phyloP scores from a whole-genome alignment of 441 rosid genomes.

The Syzygium syzygioides region DNA sequence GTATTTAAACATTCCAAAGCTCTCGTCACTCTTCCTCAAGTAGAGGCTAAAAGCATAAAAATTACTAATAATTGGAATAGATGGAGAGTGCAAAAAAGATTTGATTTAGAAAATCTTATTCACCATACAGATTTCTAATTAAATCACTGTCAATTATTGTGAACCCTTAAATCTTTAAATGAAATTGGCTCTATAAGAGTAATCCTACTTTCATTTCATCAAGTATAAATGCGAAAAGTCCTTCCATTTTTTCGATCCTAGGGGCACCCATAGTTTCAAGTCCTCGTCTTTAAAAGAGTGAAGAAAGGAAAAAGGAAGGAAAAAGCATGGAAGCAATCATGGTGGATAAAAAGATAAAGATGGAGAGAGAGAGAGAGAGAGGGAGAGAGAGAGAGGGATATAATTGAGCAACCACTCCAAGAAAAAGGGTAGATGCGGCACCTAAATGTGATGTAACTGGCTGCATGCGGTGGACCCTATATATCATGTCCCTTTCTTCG shows the following conservation, averaged over 20 bases:
- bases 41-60: neutral
- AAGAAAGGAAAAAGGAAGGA: neutral
- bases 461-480: neutral
- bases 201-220: neutral
- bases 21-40: neutral
- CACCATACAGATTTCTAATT: neutral
- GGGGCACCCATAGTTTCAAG: neutral
- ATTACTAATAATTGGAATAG: neutral
- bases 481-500: neutral
- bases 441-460: neutral
- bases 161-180: neutral
- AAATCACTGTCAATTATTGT: neutral
- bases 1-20: neutral
- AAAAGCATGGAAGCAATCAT: neutral
- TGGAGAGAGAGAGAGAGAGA: neutral
- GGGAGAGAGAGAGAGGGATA: neutral
- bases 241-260: neutral
- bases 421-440: neutral
- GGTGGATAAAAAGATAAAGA: neutral
- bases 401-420: neutral
- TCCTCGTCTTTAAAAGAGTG: neutral
- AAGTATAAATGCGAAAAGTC: neutral
- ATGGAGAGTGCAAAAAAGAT: neutral
- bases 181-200: neutral
- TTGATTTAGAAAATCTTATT: neutral